These are phyloP conservation scores for Beauveria asiatica DNA, from an alignment of 2,329 filamentous ascomycete genomes.

Conservation along the genomic window DNA sequence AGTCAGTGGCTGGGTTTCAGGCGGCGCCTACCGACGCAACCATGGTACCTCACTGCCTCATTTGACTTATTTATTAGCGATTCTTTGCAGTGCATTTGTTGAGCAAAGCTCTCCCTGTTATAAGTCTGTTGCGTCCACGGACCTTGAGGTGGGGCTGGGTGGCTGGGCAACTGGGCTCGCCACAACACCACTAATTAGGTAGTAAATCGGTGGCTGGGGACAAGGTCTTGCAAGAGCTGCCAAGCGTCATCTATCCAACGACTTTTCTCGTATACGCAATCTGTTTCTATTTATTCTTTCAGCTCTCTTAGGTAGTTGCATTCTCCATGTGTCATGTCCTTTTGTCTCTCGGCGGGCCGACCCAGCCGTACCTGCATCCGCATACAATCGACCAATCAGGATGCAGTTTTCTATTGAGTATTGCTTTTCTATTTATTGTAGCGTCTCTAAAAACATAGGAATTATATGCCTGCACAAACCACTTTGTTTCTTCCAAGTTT, in stretches of 20 bases:
- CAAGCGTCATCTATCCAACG: background rate
- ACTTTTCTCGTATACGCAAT: background rate
- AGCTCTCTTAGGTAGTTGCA: no score
- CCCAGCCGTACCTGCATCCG: background rate
- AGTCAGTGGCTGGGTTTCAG: background rate
- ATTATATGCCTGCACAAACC: background rate
- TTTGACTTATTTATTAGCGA: no score
- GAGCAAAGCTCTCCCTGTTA: background rate
- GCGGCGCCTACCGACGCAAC: background rate
- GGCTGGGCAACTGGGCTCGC: background rate
- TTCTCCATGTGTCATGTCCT: background rate
- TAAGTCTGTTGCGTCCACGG: background rate
- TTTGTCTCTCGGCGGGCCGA: background rate
- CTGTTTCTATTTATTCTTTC: background rate
- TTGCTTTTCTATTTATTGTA: background rate
- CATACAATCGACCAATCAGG: background rate
- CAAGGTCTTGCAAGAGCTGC: background rate
- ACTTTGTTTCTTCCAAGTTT: background rate
- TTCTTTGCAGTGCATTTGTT: background rate
- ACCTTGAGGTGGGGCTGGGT: background rate
- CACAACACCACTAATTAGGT: background rate
- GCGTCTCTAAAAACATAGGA: slow-evolving; percentile 6
- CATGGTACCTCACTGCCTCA: background rate
- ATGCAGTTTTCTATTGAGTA: background rate
- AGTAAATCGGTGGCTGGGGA: background rate